Evolutionary conservation across 1,139 yeast genomes (phyloP), one percentile per base, ranked within the genome.

Genomic region (Debaryomyces sp.): DNA sequence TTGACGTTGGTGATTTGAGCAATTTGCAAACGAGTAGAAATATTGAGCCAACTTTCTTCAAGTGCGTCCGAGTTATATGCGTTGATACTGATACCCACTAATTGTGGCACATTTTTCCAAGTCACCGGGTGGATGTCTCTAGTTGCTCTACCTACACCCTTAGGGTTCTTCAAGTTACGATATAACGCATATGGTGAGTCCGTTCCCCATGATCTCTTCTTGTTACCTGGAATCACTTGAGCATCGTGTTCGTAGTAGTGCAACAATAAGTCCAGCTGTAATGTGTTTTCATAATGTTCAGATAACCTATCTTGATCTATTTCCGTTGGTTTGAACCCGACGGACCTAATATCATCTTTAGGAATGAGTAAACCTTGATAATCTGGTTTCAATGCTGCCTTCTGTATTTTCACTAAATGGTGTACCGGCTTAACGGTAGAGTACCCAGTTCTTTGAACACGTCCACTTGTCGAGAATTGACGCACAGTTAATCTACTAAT

Each of bases 1-100:
- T 90, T 89, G 56, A 80, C 85, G 55, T 96, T 96, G 30, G 99
- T 92, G 61, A 95, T 88, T 67, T 94, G 98, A 57, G 96, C 96
- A 49, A 95, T 67, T 67, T 89, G 96, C 53, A 90, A 77, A 54
- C 85, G 77, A 15, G 96, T 90, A 32, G 94, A 81, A 50, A 92
- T 82, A 43, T 91, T 89, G 53, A 85, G 77, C 72, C 91, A 85
- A 41, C 84, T 79, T 59, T 87, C 85, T 52, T 81, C 85, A 57
- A 83, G 81, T 10, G 97, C 94, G 45, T 84, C 84, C 56, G 82
- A 84, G 47, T 84, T 92, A 63, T 83, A 92, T 57, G 96, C 82
- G 66, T 89, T 90, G 58, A 95, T 71, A 39, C 81, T 77, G 43
- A 94, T 78, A 12, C 82, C 77, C 48, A 80, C 77, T 46, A 95